These are phyloP conservation scores for Xerocomus minutiporus DNA, from an alignment of 1,284 basidiomycete genomes.

Conservation along the genomic window DNA sequence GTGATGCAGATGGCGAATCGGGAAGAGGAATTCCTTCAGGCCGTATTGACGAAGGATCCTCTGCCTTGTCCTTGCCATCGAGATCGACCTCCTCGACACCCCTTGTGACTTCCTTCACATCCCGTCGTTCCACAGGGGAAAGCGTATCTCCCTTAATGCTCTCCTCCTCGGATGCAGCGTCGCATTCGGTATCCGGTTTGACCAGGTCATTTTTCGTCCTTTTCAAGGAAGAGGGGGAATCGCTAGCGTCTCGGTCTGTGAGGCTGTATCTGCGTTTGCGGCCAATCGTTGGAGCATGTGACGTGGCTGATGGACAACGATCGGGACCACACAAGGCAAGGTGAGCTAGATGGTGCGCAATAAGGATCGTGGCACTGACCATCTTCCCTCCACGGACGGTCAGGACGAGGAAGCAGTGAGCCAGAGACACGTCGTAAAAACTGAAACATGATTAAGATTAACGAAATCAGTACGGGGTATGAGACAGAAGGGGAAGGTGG, in stretches of 20 bases:
- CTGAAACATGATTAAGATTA: slow-evolving; percentile 51
- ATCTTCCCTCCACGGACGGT: slow-evolving; percentile 71
- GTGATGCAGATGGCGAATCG: slow-evolving; percentile 34
- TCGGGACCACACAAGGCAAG: slow-evolving; percentile 14
- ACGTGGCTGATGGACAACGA: slow-evolving; percentile 49
- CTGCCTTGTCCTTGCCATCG: slow-evolving; percentile 37
- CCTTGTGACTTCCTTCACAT: slow-evolving; percentile 62
- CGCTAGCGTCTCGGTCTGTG: slow-evolving; percentile 45
- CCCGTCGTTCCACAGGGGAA: slow-evolving; percentile 37
- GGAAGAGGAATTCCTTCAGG: slow-evolving; percentile 54
- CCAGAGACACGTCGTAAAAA: slow-evolving; percentile 66
- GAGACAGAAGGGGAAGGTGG: not conserved
- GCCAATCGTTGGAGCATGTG: slow-evolving; percentile 63
- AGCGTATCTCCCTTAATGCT: slow-evolving; percentile 16
- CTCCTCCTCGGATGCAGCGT: slow-evolving; percentile 19
- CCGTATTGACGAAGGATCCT: slow-evolving; percentile 18
- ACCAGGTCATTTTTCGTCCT: slow-evolving; percentile 38
- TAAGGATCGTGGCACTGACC: slow-evolving; percentile 41
- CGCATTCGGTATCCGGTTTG: slow-evolving; percentile 16
- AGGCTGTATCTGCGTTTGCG: slow-evolving; percentile 61
- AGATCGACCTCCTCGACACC: slow-evolving; percentile 67
- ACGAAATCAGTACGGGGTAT: not conserved
- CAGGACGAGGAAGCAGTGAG: slow-evolving; percentile 64
- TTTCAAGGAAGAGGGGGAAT: slow-evolving; percentile 39
- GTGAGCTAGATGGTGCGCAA: not conserved